Percentiles rank a stretch among this genome's conserved stretches.
These are phyloP conservation scores for Ustilago trichophora DNA, from an alignment of 1,284 basidiomycete genomes.

Conservation along the genomic window DNA sequence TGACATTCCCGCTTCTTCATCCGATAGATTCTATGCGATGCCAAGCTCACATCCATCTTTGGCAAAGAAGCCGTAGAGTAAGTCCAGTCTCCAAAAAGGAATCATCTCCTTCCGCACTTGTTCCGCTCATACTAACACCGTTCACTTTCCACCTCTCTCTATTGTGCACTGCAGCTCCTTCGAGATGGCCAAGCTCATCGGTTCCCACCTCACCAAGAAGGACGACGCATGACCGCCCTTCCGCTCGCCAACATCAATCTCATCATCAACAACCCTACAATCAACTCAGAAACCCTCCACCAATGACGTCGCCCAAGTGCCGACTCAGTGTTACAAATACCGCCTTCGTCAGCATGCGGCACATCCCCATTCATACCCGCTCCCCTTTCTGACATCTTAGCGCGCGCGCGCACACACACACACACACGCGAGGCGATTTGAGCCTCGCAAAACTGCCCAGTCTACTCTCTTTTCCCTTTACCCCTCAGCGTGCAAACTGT, in stretches of 20 bases:
- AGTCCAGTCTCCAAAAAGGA: slow-evolving; percentile 12
- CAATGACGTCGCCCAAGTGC: too few relatives aligned
- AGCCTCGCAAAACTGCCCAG: too few relatives aligned
- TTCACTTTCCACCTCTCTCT: not conserved
- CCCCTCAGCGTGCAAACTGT: too few relatives aligned
- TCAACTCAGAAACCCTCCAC: too few relatives aligned
- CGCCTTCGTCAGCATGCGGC: slow-evolving; percentile 2
- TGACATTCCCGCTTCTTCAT: too few relatives aligned
- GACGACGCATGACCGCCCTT: slow-evolving; percentile 35
- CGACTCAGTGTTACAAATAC: too few relatives aligned
- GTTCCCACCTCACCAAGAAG: slow-evolving; percentile 61
- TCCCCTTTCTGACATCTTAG: too few relatives aligned
- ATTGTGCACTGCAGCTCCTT: slow-evolving; percentile 57
- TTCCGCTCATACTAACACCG: not conserved
- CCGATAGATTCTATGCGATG: slow-evolving; percentile 85
- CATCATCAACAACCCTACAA: too few relatives aligned
- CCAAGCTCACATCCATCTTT: slow-evolving; percentile 76
- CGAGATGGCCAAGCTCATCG: slow-evolving; percentile 66
- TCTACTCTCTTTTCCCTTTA: too few relatives aligned
- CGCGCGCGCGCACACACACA: too few relatives aligned
- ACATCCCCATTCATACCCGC: not conserved
- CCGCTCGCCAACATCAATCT: too few relatives aligned
- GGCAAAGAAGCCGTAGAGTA: slow-evolving; percentile 77
- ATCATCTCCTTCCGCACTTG: not conserved
- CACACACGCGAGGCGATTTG: too few relatives aligned